Evolutionary conservation across 2,329 filamentous ascomycete species (phyloP), one percentile per base, ranked within the genome.

Genomic region (Macroventuria anomochaeta): DNA sequence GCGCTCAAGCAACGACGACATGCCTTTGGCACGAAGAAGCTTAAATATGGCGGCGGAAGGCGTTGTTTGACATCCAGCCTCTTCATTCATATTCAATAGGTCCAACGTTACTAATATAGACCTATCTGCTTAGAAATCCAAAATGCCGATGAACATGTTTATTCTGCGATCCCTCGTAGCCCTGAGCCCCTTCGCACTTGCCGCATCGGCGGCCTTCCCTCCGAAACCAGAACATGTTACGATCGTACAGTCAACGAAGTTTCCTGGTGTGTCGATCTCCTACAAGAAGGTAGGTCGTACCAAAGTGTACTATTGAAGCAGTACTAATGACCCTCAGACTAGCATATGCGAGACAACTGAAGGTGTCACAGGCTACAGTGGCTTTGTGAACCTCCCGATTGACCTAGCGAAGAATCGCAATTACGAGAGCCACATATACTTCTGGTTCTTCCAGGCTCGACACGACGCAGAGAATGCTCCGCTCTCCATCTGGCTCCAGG

Each of bases 361-460:
- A 5, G 75, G 76, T 5, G 78, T 83, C 41, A 80, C 76, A 59
- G 79, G 77, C 11, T 86, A 84, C 68, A 79, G 80, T 3, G 83
- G 83, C 31, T 85, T 84, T 55, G 78, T 85, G n/a, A 76, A 82
- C 64, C 72, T 85, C 3, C 81, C 81, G 1, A 40, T 46, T 3
- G 49, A 53, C 32, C 44, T 15, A 7, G 48, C 40, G 3, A 53
- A 57, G 17, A 37, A 44, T 8, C 34, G 51, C 8, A 36, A 47
- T 13, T 59, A 64, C 44, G 56, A 65, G 18, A 53, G 52, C 17
- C 58, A 50, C 40, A 62, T 59, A 18, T 62, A 58, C 43, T 64
- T 61, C 43, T 64, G 57, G 62, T 62, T 55, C 43, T 59, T 64
- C 40, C 53, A 64, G 33, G 55, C 59, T 18, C 54, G 62, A 7